Evolutionary conservation across 177 flowering plant genomes (phyloP).

Genomic region (Vitis hybrid): DNA sequence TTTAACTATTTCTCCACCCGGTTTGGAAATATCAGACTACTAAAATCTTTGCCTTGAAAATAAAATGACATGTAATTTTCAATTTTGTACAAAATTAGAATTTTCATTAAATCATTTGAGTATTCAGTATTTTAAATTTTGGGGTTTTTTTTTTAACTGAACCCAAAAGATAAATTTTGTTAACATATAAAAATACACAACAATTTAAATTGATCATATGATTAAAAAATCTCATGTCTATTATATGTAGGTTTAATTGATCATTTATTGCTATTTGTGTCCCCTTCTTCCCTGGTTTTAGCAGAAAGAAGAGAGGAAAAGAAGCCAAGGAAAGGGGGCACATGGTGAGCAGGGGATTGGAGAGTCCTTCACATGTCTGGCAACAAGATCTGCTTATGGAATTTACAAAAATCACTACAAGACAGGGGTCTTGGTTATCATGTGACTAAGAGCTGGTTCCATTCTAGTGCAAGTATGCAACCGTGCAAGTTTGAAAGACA

Average conservation of each 20-base stretch:
- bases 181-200: no score
- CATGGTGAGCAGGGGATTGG: slow-evolving; percentile 41
- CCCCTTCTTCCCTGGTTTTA: no score
- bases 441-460: slow-evolving; percentile 22
- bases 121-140: no score
- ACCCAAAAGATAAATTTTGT: no score
- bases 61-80: no score
- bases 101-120: no score
- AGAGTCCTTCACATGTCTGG: slow-evolving; percentile 38
- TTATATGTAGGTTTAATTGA: no score
- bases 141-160: no score
- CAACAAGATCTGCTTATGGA: slow-evolving; percentile 28
- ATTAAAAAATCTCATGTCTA: no score
- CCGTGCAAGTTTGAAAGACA: slow-evolving; percentile 14
- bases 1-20: not conserved
- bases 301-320: not conserved
- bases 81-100: no score
- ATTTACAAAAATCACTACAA: slow-evolving; percentile 24
- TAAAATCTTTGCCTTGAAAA: not conserved
- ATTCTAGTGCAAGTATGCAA: slow-evolving; percentile 3
- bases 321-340: slow-evolving; percentile 24
- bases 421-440: slow-evolving; percentile 29
- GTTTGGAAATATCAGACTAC: slow-evolving; percentile 3
- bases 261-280: no score
- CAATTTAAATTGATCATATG: no score